phyloP scores from a whole-genome alignment of 495 filamentous ascomycete species.

The Ascobolus immersus region DNA sequence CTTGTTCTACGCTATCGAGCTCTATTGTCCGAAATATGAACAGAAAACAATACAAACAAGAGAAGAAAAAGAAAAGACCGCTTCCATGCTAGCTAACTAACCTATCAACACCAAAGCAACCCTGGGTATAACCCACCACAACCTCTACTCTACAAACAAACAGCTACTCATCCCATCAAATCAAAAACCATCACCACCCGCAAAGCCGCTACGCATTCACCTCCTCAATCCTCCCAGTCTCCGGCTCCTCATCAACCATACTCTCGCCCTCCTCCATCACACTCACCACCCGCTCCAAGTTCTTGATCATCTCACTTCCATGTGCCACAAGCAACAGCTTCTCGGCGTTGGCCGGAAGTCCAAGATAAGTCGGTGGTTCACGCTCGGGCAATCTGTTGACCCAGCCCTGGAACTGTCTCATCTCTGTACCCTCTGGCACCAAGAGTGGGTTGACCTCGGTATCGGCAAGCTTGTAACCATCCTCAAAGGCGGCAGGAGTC shows the following conservation, averaged over 20 bases:
- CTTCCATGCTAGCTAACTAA: too few relatives aligned
- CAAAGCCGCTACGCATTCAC: too few relatives aligned
- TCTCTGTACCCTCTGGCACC: constrained; percentile 51
- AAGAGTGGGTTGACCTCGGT: constrained; percentile 33
- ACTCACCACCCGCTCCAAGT: constrained; percentile 56
- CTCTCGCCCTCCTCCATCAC: constrained; percentile 87
- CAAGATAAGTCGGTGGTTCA: constrained; percentile 91
- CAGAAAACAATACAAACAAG: too few relatives aligned
- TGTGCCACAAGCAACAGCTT: constrained; percentile 80
- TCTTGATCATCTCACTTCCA: constrained; percentile 59
- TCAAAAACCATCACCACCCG: too few relatives aligned
- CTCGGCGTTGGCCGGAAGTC: constrained; percentile 86
- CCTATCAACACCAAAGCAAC: too few relatives aligned
- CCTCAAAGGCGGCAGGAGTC: constrained; percentile 69
- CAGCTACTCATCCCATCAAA: too few relatives aligned
- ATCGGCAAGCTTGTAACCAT: constrained; percentile 62
- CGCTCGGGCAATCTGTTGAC: constrained; percentile 77
- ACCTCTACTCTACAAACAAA: too few relatives aligned
- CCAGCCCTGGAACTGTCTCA: constrained; percentile 76
- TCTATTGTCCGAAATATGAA: too few relatives aligned
- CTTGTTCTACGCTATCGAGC: too few relatives aligned
- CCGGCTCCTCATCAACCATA: constrained; percentile 58
- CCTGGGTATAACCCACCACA: too few relatives aligned
- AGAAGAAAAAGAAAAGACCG: too few relatives aligned
- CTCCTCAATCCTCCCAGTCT: too few relatives aligned